Percentiles rank a stretch among this genome's conserved stretches.
Conservation (phyloP, 129 eudicot species). For the Kitagawia praeruptora region DNA sequence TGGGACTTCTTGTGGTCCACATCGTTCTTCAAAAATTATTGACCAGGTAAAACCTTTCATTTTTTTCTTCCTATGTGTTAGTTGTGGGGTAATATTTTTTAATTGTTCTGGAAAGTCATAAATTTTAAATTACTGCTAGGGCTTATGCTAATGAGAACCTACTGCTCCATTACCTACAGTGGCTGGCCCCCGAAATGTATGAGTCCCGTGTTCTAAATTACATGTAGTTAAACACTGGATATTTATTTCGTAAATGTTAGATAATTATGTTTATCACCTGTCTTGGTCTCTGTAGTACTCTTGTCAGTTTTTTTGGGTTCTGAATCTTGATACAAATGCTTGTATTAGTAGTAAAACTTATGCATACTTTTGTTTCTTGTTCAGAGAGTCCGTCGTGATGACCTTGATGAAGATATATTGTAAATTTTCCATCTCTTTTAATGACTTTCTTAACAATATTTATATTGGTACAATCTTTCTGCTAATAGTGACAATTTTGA, state of each 20-base stretch:
- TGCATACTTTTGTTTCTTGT: conserved; percentile 23
- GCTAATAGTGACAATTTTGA: conserved; percentile 4
- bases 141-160: background rate
- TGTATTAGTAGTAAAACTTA: conserved; percentile 9
- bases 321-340: conserved; percentile 3
- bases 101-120: background rate
- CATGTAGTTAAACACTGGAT: background rate
- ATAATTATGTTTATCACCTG: background rate
- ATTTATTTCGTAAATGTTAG: background rate
- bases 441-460: background rate
- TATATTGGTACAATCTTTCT: conserved; percentile 1
- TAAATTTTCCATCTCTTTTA: conserved; percentile 30
- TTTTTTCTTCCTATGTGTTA: background rate
- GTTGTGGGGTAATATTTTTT: background rate
- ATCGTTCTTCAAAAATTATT: conserved; percentile 65
- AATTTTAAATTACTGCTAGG: background rate
- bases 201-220: background rate
- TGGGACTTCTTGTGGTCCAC: conserved; percentile 82
- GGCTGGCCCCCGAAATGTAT: background rate
- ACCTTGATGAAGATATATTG: conserved; percentile 41
- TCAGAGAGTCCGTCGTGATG: conserved; percentile 63
- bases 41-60: conserved; percentile 47
- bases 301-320: conserved; percentile 5
- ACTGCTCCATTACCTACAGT: background rate
- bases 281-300: conserved; percentile 4